Percentiles rank a stretch among this genome's conserved stretches.
Evolutionary conservation across 192 early-diverging fungal genomes (phyloP).

Genomic region (Rhizophagus clarus): DNA sequence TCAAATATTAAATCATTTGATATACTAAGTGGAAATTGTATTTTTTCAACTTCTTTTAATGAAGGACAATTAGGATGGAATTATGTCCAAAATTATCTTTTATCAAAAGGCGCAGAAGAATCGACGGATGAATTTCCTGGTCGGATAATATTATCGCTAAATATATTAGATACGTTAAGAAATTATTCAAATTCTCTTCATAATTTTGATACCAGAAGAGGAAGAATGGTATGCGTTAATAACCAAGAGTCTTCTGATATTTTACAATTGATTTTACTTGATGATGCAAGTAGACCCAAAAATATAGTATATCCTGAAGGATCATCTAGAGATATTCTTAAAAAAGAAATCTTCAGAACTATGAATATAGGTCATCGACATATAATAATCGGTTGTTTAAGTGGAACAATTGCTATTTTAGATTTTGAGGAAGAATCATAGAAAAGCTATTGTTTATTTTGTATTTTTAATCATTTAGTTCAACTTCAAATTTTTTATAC

Average conservation of each 20-base stretch:
- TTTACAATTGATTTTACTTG: neutral
- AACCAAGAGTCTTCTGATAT: neutral
- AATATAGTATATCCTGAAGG: neutral
- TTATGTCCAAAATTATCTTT: conserved; percentile 20
- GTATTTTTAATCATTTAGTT: conserved; percentile 37
- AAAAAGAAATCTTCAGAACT: neutral
- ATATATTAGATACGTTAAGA: neutral
- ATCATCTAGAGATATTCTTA: neutral
- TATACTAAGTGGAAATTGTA: neutral
- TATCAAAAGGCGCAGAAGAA: conserved; percentile 4
- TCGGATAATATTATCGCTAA: neutral
- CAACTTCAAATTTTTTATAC: conserved; percentile 52
- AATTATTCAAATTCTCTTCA: neutral
- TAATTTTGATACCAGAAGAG: conserved; percentile 13
- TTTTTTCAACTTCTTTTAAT: conserved; percentile 17
- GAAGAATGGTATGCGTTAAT: neutral
- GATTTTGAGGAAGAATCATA: conserved; percentile 14
- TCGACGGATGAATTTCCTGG: neutral
- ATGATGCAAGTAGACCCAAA: neutral
- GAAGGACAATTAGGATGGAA: conserved; percentile 10
- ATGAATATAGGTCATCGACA: neutral
- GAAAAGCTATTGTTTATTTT: neutral
- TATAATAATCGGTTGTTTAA: conserved; percentile 21
- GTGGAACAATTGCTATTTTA: conserved; percentile 20
- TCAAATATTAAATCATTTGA: conserved; percentile 17